Percentiles rank a stretch among this genome's conserved stretches.
phyloP scores from a whole-genome alignment of 345 rosid genomes.

The Diplotaxis tenuifolia region DNA sequence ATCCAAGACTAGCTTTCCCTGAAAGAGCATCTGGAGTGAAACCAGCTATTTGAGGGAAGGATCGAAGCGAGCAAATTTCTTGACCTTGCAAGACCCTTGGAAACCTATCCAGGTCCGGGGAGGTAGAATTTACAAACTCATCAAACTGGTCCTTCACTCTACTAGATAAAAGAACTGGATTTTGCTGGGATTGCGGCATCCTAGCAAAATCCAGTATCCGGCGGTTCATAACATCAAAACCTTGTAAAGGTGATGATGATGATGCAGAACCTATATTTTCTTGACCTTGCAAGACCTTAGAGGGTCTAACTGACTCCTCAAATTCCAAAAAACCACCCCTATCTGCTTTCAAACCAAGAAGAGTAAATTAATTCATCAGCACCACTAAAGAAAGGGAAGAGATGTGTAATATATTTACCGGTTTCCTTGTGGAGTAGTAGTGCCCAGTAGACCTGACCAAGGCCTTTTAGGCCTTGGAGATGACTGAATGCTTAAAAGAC shows the following conservation, averaged over 20 bases:
- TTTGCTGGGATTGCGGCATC: constrained; percentile 52
- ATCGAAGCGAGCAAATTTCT: constrained; percentile 76
- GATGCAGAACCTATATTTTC: constrained; percentile 80
- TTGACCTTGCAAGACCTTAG: constrained; percentile 99
- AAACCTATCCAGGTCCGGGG: constrained; percentile 1
- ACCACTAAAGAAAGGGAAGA: too few relatives aligned
- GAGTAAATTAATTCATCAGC: background rate
- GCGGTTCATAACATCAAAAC: constrained; percentile 55
- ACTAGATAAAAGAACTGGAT: constrained; percentile 47
- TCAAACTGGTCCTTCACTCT: constrained; percentile 40
- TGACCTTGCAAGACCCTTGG: too few relatives aligned
- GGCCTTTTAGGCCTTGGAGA: constrained; percentile 78
- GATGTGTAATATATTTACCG: too few relatives aligned
- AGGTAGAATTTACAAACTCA: constrained; percentile 43
- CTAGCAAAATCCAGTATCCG: constrained; percentile 54
- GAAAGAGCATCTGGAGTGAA: constrained; percentile 49
- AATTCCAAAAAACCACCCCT: too few relatives aligned
- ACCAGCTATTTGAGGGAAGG: constrained; percentile 53
- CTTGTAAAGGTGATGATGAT: constrained; percentile 48
- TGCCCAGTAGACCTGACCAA: constrained; percentile 52
- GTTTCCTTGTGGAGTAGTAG: constrained; percentile 45
- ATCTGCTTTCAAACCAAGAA: too few relatives aligned
- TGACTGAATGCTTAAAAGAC: constrained; percentile 86
- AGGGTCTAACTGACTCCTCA: constrained; percentile 80
- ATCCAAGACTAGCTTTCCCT: constrained; percentile 49